Base-by-base conservation (phyloP, 2,329 filamentous ascomycete species). In the Aureobasidium sp. region DNA sequence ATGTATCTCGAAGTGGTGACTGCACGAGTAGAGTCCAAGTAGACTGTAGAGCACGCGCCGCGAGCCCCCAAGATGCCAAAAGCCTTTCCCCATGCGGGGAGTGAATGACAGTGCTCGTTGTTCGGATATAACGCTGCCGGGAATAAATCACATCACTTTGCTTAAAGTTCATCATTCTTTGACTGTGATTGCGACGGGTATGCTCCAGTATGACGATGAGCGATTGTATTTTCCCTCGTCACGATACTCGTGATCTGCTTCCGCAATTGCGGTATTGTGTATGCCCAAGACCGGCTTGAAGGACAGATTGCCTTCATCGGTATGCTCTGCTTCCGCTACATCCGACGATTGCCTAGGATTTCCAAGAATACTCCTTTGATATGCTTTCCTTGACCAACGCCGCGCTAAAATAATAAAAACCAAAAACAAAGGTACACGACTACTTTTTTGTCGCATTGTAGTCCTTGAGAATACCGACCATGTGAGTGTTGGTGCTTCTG, bases 401-500 rank as follows among this genome's bases (percentile, higher is more conserved):
- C 59, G 10, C 59, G 59, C 59, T 61, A 55, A 61, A 61, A 50
- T 21, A 32, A 41, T 49, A 8, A 29, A 10, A 36, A 29, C 52
- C 2, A 9, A n/a, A 16, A 27, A 13, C 50, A 27, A 50, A 7
- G 21, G 36, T 25, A 13, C n/a, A 8, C 2, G 48, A 21, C 61
- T 62, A 64, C 60, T 61, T 65, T 45, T 65, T 65, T 21, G 62
- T 34, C 37, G 41, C 42, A 21, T 79, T 81, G 65, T 85, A 92
- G 71, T 93, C 89, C 76, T 91, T 87, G 71, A 96, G 80, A 63
- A 96, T 82, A 66, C 87, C 85, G 67, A 82, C 81, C 91, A 96
- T 95, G 73, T 96, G 91, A 32, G 85, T 86, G 72, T 96, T 96
- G 30, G 90, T 95, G 62, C 88, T 86, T 81, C 92, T 94, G 66